phyloP scores from a whole-genome alignment of 2,329 filamentous ascomycete species.

The Ophiocordyceps polyrhachis-furcata region DNA sequence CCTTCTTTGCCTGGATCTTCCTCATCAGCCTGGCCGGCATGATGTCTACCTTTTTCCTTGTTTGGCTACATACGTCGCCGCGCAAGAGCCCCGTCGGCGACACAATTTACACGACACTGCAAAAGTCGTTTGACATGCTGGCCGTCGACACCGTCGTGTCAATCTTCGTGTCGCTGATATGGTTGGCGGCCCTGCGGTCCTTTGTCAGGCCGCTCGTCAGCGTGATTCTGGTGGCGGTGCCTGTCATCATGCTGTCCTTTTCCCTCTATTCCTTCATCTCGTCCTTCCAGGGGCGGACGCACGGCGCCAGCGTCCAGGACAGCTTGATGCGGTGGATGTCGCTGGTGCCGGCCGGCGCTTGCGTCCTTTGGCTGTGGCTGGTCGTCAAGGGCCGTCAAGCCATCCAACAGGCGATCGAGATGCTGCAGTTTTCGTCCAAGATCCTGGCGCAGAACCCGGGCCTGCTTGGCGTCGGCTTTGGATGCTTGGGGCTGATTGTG shows the following conservation, averaged over 20 bases:
- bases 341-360: constrained; percentile 53
- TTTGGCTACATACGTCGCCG: constrained; percentile 72
- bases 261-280: constrained; percentile 80
- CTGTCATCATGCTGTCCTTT: constrained; percentile 72
- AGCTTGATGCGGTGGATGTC: constrained; percentile 75
- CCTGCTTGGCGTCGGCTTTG: constrained; percentile 67
- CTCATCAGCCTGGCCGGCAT: constrained; percentile 68
- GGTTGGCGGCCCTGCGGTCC: constrained; percentile 74
- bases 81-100: constrained; percentile 63
- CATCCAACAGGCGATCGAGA: constrained; percentile 65
- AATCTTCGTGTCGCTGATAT: constrained; percentile 69
- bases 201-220: constrained; percentile 75
- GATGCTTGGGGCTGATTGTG: constrained; percentile 55
- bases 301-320: constrained; percentile 71
- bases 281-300: constrained; percentile 61
- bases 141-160: constrained; percentile 85
- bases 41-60: constrained; percentile 73
- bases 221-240: constrained; percentile 66
- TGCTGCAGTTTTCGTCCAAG: constrained; percentile 79
- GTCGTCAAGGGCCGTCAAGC: constrained; percentile 65
- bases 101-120: constrained; percentile 80
- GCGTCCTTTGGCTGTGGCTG: constrained; percentile 66
- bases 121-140: constrained; percentile 74
- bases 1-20: constrained; percentile 83
- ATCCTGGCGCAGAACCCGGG: constrained; percentile 75